Percentiles rank a stretch among this genome's conserved stretches.
These are phyloP conservation scores for Mimosa pudica DNA, from an alignment of 306 rosid species.

Conservation along the genomic window DNA sequence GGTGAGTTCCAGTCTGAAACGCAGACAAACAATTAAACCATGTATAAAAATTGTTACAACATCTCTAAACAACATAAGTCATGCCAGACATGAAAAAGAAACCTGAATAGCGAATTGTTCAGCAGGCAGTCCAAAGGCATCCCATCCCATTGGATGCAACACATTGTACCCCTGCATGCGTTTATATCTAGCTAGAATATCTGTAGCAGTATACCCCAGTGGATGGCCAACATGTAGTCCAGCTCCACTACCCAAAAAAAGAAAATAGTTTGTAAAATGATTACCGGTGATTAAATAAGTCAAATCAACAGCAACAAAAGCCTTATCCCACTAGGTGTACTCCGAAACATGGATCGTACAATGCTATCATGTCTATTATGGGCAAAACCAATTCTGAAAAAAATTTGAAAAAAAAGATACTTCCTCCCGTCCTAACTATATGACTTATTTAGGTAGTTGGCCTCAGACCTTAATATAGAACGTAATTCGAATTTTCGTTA, in stretches of 20 bases:
- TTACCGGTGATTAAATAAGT: background rate
- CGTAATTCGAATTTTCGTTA: too few species aligned
- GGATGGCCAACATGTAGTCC: constrained; percentile 98
- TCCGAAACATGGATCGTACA: too few species aligned
- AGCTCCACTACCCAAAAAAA: constrained; percentile 66
- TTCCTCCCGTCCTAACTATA: too few species aligned
- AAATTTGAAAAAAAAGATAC: background rate
- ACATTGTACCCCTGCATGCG: constrained; percentile 92
- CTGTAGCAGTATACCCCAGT: constrained; percentile 90
- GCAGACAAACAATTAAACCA: constrained; percentile 22
- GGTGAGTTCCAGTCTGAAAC: constrained; percentile 96
- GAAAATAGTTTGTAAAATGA: constrained; percentile 16
- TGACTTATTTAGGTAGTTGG: too few species aligned
- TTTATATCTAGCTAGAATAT: constrained; percentile 86
- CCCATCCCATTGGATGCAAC: constrained; percentile 99
- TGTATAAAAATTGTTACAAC: background rate
- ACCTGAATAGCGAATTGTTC: constrained; percentile 98
- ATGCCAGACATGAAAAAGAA: constrained; percentile 33
- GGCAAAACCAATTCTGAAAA: background rate
- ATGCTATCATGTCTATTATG: background rate
- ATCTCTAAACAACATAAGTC: constrained; percentile 15
- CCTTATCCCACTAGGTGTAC: too few species aligned
- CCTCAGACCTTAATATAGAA: too few species aligned
- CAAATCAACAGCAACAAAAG: background rate
- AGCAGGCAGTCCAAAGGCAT: constrained; percentile 98